Evolutionary conservation across 2,329 filamentous ascomycete genomes (phyloP).

Genomic region (Ramularia endophylla): DNA sequence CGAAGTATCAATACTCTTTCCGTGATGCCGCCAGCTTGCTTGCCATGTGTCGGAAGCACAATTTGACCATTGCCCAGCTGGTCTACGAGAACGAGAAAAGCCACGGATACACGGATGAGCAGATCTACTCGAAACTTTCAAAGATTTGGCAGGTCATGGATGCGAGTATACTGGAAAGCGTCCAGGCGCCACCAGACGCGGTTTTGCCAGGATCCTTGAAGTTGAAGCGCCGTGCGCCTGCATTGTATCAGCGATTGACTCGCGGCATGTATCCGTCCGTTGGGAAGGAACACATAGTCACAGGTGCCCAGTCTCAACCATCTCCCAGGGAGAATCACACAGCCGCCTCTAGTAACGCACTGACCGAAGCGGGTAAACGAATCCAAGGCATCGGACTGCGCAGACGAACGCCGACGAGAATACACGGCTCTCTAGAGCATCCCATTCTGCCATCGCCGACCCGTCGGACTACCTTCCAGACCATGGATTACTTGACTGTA

Average conservation of each 20-base stretch:
- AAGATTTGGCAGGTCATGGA: constrained; percentile 51
- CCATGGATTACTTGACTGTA: constrained; percentile 48
- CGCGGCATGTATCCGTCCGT: constrained; percentile 40
- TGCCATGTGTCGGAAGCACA: constrained; percentile 45
- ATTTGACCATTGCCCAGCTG: constrained; percentile 47
- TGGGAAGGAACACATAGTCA: no score
- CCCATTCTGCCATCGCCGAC: constrained; percentile 43
- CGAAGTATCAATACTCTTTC: constrained; percentile 37
- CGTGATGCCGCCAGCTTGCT: constrained; percentile 44
- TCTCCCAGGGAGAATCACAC: no score
- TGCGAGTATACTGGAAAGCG: constrained; percentile 45
- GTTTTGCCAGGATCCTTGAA: constrained; percentile 45
- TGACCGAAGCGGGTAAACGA: no score
- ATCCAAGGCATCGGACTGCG: no score
- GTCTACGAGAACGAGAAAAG: constrained; percentile 51
- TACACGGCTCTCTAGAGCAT: constrained; percentile 44
- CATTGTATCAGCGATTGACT: constrained; percentile 41
- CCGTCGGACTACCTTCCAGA: constrained; percentile 44
- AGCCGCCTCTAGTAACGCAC: no score
- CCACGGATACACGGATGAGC: constrained; percentile 45
- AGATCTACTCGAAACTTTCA: constrained; percentile 44
- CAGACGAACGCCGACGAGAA: constrained; percentile 12
- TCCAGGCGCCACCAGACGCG: constrained; percentile 40
- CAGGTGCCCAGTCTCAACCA: no score
- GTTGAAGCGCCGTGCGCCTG: constrained; percentile 43